Evolutionary conservation across 2,329 filamentous ascomycete genomes (phyloP), one percentile per base, ranked within the genome.

Genomic region (Ramichloridium luteum): DNA sequence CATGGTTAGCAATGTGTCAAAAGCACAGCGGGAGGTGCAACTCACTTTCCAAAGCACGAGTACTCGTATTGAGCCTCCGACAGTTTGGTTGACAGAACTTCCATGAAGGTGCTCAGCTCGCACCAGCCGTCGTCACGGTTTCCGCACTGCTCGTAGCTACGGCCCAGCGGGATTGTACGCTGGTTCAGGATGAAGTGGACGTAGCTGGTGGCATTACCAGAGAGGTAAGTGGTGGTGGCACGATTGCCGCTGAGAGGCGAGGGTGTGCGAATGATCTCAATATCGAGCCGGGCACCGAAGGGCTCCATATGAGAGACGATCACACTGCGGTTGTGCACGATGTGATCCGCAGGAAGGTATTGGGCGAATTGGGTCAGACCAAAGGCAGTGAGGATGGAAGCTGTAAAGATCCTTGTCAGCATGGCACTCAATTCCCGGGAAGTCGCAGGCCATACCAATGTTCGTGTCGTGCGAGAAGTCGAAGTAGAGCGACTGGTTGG

Each of bases 401-500:
- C 40, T 27, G n/a, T 6, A 13, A 77, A 63, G 37, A 82, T 8
- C 25, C 6, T 27, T 27, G 13, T 6, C 13, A 16, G 18, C 25
- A 17, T 6, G 34, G 30, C 6, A 13, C 15, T 31, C 17, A 18
- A 4, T 23, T 6, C 11, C 5, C 4, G 16, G 15, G 11, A 15
- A 6, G 4, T 22, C 4, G 12, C 5, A 6, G 18, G 20, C 5
- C 10, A 8, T 31, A 23, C 16, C 16, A 35, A 54, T 53, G 40
- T 54, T 51, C 17, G 76, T 78, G 55, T 86, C 80, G 53, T 86
- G 80, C 11, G 71, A 76, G 53, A 85, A 85, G 59, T 85, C 80
- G 30, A 85, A 70, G 53, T 84, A 83, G 11, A 86, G 62, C 13
- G 62, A 68, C 50, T 86, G 81, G 49, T 83, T 71, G 3, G 80